A percentile compares a stretch with the other conserved stretches of the same genome.
Conservation (phyloP, 331 rosid genomes). For the Acacia pycnantha region DNA sequence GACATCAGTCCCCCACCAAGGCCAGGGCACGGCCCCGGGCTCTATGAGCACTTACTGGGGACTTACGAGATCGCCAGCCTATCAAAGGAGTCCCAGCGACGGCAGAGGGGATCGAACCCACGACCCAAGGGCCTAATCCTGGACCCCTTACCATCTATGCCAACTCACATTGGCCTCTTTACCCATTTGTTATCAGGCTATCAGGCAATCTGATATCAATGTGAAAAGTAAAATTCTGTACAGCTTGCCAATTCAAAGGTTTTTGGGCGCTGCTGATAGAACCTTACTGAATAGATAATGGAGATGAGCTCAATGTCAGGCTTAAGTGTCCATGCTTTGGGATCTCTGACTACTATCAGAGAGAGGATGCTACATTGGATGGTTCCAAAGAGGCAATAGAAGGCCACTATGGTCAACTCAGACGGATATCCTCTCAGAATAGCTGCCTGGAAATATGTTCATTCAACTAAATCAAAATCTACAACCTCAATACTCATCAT, state of each 20-base stretch:
- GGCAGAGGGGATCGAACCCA: too few relatives aligned
- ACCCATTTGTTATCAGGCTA: background rate
- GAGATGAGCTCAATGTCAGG: constrained; percentile 48
- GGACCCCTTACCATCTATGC: too few relatives aligned
- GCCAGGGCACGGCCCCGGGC: too few relatives aligned
- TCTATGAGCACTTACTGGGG: too few relatives aligned
- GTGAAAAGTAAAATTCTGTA: background rate
- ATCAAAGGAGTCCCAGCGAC: too few relatives aligned
- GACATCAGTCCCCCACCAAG: too few relatives aligned
- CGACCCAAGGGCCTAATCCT: too few relatives aligned
- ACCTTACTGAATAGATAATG: constrained; percentile 61
- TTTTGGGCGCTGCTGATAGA: constrained; percentile 12
- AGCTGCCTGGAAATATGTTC: constrained; percentile 49
- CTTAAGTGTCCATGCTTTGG: constrained; percentile 52
- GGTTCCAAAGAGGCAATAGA: constrained; percentile 66
- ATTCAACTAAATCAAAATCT: constrained; percentile 29
- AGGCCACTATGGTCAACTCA: constrained; percentile 56
- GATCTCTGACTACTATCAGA: constrained; percentile 45
- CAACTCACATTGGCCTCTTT: too few relatives aligned
- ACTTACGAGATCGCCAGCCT: too few relatives aligned
- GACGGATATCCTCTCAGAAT: constrained; percentile 60
- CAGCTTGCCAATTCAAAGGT: background rate
- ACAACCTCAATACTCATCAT: background rate
- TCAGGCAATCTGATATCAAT: background rate
- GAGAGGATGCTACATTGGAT: constrained; percentile 55